phyloP scores from a whole-genome alignment of 2,329 filamentous ascomycete species.

The Aspergillus aculeatinus region DNA sequence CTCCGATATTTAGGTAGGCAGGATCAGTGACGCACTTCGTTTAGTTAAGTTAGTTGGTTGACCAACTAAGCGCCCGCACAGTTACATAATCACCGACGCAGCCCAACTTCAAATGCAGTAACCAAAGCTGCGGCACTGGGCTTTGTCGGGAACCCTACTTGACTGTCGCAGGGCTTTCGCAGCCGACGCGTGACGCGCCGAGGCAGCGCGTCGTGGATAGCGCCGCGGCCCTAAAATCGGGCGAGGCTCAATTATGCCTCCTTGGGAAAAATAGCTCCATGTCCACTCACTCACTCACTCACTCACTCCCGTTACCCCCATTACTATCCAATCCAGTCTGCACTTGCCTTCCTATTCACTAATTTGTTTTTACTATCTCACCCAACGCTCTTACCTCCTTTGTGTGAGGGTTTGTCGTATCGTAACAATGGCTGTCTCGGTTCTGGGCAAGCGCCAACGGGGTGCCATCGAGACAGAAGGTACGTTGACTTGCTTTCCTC shows the following conservation, averaged over 20 bases:
- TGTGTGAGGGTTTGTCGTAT: background rate
- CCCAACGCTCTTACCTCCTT: slow-evolving; percentile 21
- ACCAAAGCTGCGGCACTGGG: no score
- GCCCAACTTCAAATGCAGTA: no score
- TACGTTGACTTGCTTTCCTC: slow-evolving; percentile 28
- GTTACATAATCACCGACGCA: no score
- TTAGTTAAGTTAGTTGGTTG: background rate
- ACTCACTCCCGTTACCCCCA: background rate
- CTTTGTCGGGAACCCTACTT: no score
- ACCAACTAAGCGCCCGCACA: no score
- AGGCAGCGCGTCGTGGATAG: slow-evolving; percentile 11
- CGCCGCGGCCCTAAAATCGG: slow-evolving; percentile 7
- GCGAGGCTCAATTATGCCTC: slow-evolving; percentile 20
- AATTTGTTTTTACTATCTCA: slow-evolving; percentile 4
- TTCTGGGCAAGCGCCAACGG: slow-evolving; percentile 48
- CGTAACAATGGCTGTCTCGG: slow-evolving; percentile 38
- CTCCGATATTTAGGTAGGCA: background rate
- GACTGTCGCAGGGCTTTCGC: background rate
- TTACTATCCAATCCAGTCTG: background rate
- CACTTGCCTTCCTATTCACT: background rate
- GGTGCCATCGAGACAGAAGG: slow-evolving; percentile 39
- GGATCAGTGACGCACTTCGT: slow-evolving; percentile 5
- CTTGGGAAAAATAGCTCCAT: slow-evolving; percentile 14
- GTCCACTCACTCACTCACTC: background rate
- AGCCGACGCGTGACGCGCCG: slow-evolving; percentile 13